phyloP scores from a whole-genome alignment of 1,284 basidiomycete species.

The Chalciporus sp. region DNA sequence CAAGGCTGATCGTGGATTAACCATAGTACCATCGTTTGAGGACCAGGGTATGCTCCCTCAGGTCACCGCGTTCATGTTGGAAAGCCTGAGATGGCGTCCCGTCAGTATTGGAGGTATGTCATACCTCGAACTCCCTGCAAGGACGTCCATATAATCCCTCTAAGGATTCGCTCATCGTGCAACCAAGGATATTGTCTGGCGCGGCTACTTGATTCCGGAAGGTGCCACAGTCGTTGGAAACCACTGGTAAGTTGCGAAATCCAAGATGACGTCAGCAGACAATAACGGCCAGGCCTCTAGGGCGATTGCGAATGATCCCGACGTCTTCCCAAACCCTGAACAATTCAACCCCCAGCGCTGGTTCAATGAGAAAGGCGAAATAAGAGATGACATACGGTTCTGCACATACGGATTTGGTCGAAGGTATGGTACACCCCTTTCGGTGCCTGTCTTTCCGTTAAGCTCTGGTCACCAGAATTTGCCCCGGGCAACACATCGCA shows the following conservation, averaged over 20 bases:
- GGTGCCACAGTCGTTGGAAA: conserved; percentile 60
- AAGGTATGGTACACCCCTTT: conserved; percentile 32
- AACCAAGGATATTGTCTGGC: conserved; percentile 60
- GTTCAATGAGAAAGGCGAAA: conserved; percentile 49
- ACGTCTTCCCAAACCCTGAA: conserved; percentile 60
- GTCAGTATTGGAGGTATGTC: conserved; percentile 25
- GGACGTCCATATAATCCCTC: not conserved
- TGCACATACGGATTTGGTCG: conserved; percentile 66
- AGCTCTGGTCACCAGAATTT: conserved; percentile 16
- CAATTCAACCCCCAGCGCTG: conserved; percentile 60
- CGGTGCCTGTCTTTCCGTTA: not conserved
- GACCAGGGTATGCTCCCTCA: conserved; percentile 27
- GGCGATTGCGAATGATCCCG: conserved; percentile 58
- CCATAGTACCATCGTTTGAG: conserved; percentile 22
- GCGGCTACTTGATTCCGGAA: conserved; percentile 56
- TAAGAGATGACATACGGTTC: conserved; percentile 52
- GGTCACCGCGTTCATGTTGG: conserved; percentile 33
- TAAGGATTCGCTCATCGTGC: conserved; percentile 56
- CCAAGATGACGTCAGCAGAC: not conserved
- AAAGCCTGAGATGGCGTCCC: conserved; percentile 35
- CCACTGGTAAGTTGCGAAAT: conserved; percentile 46
- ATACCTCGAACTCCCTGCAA: not conserved
- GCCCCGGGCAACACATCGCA: conserved; percentile 30
- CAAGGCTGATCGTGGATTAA: not conserved
- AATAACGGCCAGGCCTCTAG: conserved; percentile 21